phyloP scores from a whole-genome alignment of 2,329 filamentous ascomycete species.

The Colletotrichum euphorbiae region DNA sequence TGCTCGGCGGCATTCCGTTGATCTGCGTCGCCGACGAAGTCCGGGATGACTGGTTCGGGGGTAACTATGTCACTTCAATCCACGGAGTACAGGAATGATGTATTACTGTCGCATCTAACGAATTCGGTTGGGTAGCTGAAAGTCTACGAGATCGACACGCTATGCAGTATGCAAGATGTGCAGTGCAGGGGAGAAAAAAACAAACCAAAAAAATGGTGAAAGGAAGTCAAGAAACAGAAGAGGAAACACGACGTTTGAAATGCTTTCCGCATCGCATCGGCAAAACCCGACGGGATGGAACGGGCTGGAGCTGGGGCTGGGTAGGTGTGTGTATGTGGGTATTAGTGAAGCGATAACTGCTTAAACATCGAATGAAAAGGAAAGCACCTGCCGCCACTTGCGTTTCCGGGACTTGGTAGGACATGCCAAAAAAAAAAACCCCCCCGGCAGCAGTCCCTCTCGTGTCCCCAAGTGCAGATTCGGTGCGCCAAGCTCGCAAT shows the following conservation, averaged over 20 bases:
- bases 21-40: not conserved
- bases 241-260: slow-evolving; percentile 2
- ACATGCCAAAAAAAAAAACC: no score
- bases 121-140: not conserved
- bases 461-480: not conserved
- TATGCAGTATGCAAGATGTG: not conserved
- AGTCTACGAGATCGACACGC: not conserved
- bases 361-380: slow-evolving; percentile 8
- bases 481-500: not conserved
- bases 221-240: not conserved
- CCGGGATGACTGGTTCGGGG: not conserved
- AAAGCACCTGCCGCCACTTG: slow-evolving; percentile 1
- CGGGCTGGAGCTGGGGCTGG: slow-evolving; percentile 12
- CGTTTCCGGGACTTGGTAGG: not conserved
- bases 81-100: not conserved
- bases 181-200: not conserved
- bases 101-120: not conserved
- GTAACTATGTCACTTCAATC: not conserved
- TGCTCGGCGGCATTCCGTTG: slow-evolving; percentile 4
- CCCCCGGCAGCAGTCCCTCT: no score
- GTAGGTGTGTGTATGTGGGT: no score
- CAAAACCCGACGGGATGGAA: slow-evolving; percentile 19
- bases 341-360: no score
- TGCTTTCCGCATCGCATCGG: slow-evolving; percentile 4
- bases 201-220: not conserved